Evolutionary conservation across 441 rosid genomes (phyloP).

Genomic region (Theobroma grandiflorum): DNA sequence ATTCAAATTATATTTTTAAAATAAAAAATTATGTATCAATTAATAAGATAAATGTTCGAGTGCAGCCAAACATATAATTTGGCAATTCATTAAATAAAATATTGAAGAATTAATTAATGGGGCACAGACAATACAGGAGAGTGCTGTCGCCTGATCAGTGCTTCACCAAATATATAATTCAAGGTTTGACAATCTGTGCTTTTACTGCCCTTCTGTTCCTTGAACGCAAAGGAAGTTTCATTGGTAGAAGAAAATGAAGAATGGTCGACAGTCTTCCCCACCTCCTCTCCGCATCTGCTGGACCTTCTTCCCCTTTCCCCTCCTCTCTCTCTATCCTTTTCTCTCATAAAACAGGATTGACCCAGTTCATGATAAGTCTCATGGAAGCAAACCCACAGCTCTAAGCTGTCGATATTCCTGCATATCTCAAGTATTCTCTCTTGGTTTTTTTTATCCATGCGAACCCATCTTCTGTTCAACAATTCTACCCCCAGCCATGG

Average conservation of each 20-base stretch:
- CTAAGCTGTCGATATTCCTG: no score
- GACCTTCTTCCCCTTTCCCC: constrained; percentile 31
- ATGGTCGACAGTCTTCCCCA: constrained; percentile 49
- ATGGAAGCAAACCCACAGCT: no score
- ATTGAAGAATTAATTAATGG: no score
- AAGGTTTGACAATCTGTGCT: constrained; percentile 60
- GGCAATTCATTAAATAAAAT: no score
- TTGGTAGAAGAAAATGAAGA: constrained; percentile 46
- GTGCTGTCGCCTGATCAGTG: not conserved
- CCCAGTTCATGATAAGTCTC: not conserved
- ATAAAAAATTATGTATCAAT: no score
- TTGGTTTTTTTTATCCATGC: not conserved
- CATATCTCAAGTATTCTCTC: no score
- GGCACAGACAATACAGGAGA: no score
- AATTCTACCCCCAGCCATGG: not conserved
- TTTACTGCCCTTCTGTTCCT: constrained; percentile 51
- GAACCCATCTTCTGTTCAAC: not conserved
- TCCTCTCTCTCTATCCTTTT: constrained; percentile 13
- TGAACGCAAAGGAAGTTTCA: constrained; percentile 77
- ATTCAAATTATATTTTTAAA: no score
- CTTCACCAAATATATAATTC: constrained; percentile 16
- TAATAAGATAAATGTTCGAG: no score
- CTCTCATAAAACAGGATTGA: not conserved
- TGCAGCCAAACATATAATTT: no score
- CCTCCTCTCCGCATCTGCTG: constrained; percentile 47